Evolutionary conservation across 2,329 filamentous ascomycete genomes (phyloP).

Genomic region (Colletotrichum australisinense): DNA sequence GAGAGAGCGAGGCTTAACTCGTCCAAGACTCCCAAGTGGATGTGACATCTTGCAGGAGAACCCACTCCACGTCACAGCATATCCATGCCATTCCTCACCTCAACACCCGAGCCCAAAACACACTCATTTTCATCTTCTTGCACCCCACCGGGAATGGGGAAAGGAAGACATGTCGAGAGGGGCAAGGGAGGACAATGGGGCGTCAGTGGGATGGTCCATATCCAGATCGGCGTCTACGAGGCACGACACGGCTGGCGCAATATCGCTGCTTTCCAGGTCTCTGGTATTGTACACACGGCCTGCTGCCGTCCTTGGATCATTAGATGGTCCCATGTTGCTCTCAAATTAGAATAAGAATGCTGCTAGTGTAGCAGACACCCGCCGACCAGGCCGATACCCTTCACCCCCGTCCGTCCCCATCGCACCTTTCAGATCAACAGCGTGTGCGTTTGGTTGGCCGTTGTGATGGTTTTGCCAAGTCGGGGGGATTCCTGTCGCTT

Average conservation of each 20-base stretch:
- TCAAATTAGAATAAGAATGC: slow-evolving; percentile 26
- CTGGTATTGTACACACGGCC: not conserved
- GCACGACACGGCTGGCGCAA: not conserved
- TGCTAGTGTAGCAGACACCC: slow-evolving; percentile 22
- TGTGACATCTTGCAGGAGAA: not conserved
- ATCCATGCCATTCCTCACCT: slow-evolving; percentile 21
- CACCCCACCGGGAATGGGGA: not conserved
- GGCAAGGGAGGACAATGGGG: not conserved
- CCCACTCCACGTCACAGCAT: slow-evolving; percentile 27
- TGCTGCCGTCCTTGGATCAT: not conserved
- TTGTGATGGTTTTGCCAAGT: not conserved
- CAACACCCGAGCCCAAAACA: slow-evolving; percentile 20
- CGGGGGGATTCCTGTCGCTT: slow-evolving; percentile 19
- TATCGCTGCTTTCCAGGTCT: not conserved
- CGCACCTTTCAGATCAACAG: not conserved
- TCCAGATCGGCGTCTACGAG: slow-evolving; percentile 30
- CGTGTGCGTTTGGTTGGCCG: not conserved
- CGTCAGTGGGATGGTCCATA: slow-evolving; percentile 18
- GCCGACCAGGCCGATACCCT: not conserved
- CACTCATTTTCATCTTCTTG: not conserved
- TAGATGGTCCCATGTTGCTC: slow-evolving; percentile 9
- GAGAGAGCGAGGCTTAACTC: slow-evolving; percentile 26
- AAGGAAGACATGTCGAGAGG: not conserved
- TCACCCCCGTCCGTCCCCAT: not conserved
- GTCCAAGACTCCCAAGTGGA: slow-evolving; percentile 15